A percentile compares a stretch with the other conserved stretches of the same genome.
These are phyloP conservation scores for Akanthomyces muscarius DNA, from an alignment of 2,329 filamentous ascomycete genomes.

Conservation along the genomic window DNA sequence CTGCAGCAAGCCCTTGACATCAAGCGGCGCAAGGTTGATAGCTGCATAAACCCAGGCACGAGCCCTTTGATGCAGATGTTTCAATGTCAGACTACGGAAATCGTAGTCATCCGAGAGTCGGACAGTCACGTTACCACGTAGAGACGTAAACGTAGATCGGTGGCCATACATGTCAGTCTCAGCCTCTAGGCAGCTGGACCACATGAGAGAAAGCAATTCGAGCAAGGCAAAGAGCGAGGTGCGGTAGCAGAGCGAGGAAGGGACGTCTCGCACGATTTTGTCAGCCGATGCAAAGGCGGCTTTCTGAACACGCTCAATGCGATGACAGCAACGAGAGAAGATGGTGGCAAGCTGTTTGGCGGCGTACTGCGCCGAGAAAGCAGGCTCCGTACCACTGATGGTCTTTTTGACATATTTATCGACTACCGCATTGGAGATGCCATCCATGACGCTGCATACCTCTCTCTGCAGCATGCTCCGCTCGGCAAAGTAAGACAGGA, in stretches of 20 bases:
- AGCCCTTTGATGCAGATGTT: conserved; percentile 71
- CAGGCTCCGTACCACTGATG: conserved; percentile 63
- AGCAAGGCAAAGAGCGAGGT: conserved; percentile 88
- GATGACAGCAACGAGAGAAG: conserved; percentile 87
- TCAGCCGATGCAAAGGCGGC: conserved; percentile 81
- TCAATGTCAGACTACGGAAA: conserved; percentile 74
- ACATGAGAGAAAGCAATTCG: conserved; percentile 90
- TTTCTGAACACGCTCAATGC: conserved; percentile 85
- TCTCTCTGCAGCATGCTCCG: conserved; percentile 69
- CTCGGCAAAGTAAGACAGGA: conserved; percentile 90
- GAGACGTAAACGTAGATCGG: conserved; percentile 73
- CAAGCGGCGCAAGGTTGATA: conserved; percentile 80
- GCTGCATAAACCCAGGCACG: conserved; percentile 76
- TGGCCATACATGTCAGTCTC: conserved; percentile 94
- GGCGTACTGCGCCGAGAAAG: conserved; percentile 88
- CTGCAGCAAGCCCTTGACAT: conserved; percentile 91
- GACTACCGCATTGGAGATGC: conserved; percentile 63
- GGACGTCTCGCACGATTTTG: conserved; percentile 77
- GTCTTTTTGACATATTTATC: conserved; percentile 76
- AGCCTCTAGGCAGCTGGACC: conserved; percentile 87
- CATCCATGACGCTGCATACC: conserved; percentile 62
- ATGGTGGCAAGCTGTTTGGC: conserved; percentile 81
- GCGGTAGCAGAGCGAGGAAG: conserved; percentile 85
- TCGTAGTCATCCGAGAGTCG: conserved; percentile 92
- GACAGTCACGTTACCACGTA: conserved; percentile 72